Conservation (phyloP, 176 grass and related monocot genomes). For the Rhipidocladum racemiflorum region DNA sequence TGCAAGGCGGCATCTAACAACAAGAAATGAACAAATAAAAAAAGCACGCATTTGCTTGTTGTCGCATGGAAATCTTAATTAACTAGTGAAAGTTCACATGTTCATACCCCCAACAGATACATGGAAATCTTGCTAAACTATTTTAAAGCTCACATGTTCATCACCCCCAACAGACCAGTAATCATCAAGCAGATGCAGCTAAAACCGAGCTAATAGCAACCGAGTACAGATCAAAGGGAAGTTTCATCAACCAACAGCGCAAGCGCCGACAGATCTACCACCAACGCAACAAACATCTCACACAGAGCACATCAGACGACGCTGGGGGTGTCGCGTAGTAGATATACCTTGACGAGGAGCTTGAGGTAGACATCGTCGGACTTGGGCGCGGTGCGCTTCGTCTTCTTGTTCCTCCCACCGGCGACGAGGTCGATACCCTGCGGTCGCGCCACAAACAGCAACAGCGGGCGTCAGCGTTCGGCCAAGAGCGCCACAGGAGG, state of each 20-base stretch:
- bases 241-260: background rate
- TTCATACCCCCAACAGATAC: no score
- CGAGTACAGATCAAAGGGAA: background rate
- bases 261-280: constrained; percentile 12
- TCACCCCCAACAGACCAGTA: background rate
- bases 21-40: background rate
- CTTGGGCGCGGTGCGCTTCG: constrained; percentile 59
- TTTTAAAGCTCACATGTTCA: no score
- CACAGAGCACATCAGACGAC: background rate
- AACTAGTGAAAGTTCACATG: background rate
- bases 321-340: background rate
- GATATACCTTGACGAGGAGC: constrained; percentile 60
- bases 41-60: rapidly evolving
- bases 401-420: constrained; percentile 73
- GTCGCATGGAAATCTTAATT: background rate
- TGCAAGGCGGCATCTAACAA: background rate
- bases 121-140: no score
- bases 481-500: no score
- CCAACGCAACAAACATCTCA: no score
- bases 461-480: background rate
- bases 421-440: constrained; percentile 77
- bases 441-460: background rate
- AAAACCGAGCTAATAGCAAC: background rate
- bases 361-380: constrained; percentile 78
- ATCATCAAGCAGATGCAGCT: background rate